phyloP scores from a whole-genome alignment of 176 grass and related monocot genomes.

The Puya raimondii region DNA sequence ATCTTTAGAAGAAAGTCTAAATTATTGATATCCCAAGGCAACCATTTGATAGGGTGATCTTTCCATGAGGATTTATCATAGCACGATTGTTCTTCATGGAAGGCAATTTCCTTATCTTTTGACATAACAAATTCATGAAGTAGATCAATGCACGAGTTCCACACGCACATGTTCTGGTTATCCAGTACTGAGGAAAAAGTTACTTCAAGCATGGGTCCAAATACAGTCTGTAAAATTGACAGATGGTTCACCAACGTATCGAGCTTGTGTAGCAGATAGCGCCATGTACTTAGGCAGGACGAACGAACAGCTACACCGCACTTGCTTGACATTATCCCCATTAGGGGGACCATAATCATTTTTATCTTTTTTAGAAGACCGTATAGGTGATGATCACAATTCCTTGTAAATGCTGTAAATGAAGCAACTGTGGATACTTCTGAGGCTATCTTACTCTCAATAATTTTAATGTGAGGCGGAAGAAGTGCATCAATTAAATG shows the following conservation, averaged over 20 bases:
- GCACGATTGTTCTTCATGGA: neutral
- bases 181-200: conserved; percentile 42
- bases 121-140: conserved; percentile 51
- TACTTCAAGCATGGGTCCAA: conserved; percentile 58
- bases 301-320: conserved; percentile 38
- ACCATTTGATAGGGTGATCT: conserved; percentile 55
- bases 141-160: conserved; percentile 59
- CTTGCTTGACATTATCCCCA: conserved; percentile 55
- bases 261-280: conserved; percentile 70
- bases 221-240: conserved; percentile 42
- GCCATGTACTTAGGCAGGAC: conserved; percentile 69
- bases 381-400: conserved; percentile 3
- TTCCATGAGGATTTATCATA: conserved; percentile 23
- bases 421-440: conserved; percentile 9
- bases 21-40: conserved; percentile 48
- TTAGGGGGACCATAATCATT: conserved; percentile 64
- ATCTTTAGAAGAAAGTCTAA: conserved; percentile 55
- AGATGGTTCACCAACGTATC: conserved; percentile 45
- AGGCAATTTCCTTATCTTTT: conserved; percentile 28
- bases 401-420: conserved; percentile 9
- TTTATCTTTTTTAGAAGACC: conserved; percentile 58
- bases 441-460: conserved; percentile 5
- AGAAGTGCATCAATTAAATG: conserved; percentile 73
- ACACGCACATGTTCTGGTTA: conserved; percentile 42
- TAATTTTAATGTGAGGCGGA: conserved; percentile 22